Percentiles rank a stretch among this genome's conserved stretches.
phyloP scores from a whole-genome alignment of 2,329 filamentous ascomycete genomes.

The Paramyrothecium sp. region DNA sequence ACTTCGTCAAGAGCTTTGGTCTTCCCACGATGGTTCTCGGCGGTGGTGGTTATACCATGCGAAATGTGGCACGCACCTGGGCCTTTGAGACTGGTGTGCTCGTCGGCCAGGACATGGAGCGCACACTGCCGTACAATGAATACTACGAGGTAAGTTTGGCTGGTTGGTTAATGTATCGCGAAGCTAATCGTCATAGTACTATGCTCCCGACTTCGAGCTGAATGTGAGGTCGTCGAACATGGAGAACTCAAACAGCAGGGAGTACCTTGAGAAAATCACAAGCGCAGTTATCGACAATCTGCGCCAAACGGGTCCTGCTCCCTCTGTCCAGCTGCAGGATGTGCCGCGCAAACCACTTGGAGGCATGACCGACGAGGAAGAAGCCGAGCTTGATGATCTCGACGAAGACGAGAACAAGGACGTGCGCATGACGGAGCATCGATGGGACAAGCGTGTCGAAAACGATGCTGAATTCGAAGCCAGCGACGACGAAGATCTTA shows the following conservation, averaged over 20 bases:
- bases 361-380: conserved; percentile 65
- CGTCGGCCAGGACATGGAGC: conserved; percentile 77
- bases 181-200: conserved; percentile 62
- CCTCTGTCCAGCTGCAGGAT: conserved; percentile 89
- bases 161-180: neutral
- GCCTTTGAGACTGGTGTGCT: conserved; percentile 92
- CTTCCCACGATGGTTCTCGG: conserved; percentile 90
- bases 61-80: conserved; percentile 96
- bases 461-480: conserved; percentile 82
- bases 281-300: conserved; percentile 82
- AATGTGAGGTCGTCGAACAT: conserved; percentile 87
- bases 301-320: conserved; percentile 78
- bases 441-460: conserved; percentile 76
- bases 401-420: conserved; percentile 89
- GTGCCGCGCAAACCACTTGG: conserved; percentile 61
- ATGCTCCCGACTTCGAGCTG: conserved; percentile 85
- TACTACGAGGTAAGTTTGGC: conserved; percentile 71
- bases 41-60: conserved; percentile 94
- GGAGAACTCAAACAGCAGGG: conserved; percentile 84
- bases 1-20: conserved; percentile 82
- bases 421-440: conserved; percentile 74
- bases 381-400: conserved; percentile 63
- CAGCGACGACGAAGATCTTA: conserved; percentile 85
- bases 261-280: conserved; percentile 81
- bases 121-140: conserved; percentile 91